Percentiles rank a stretch among this genome's conserved stretches.
These are phyloP conservation scores for Colletotrichum lentis DNA, from an alignment of 2,329 filamentous ascomycete genomes.

Conservation along the genomic window DNA sequence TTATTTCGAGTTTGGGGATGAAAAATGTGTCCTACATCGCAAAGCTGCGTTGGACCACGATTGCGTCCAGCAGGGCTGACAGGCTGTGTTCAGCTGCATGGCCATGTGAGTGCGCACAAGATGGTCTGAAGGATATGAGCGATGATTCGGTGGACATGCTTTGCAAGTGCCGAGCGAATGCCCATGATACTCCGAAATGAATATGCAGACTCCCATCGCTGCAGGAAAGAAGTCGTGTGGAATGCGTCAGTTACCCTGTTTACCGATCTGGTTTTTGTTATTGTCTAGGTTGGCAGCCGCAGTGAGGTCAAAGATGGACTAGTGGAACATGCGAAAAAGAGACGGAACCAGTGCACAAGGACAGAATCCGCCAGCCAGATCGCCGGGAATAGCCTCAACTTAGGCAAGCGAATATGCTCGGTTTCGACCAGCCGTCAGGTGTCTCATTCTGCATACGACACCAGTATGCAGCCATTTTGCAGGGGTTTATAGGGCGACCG, in stretches of 20 bases:
- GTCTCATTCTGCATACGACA: slow-evolving; percentile 2
- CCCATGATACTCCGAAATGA: not conserved
- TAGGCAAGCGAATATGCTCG: not conserved
- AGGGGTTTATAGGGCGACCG: not conserved
- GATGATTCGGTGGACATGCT: slow-evolving; percentile 16
- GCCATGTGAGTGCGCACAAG: slow-evolving; percentile 25
- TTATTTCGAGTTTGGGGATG: slow-evolving; percentile 1
- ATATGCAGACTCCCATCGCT: not conserved
- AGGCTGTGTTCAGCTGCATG: slow-evolving; percentile 4
- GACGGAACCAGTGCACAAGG: not conserved
- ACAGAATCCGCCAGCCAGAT: not conserved
- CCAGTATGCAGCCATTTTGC: not conserved
- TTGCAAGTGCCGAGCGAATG: slow-evolving; percentile 8
- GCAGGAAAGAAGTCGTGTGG: not conserved
- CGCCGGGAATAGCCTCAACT: slow-evolving; percentile 22
- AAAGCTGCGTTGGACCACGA: slow-evolving; percentile 26
- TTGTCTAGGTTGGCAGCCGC: not conserved
- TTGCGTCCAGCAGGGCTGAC: slow-evolving; percentile 3
- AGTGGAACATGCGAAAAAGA: not conserved
- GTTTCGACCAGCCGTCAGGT: not conserved
- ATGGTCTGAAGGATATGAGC: not conserved
- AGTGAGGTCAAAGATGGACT: not conserved
- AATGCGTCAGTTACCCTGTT: not conserved
- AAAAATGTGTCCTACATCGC: not conserved
- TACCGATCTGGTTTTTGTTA: not conserved